These are phyloP conservation scores for Aspergillus funiculosus DNA, from an alignment of 495 filamentous ascomycete genomes.

Conservation along the genomic window DNA sequence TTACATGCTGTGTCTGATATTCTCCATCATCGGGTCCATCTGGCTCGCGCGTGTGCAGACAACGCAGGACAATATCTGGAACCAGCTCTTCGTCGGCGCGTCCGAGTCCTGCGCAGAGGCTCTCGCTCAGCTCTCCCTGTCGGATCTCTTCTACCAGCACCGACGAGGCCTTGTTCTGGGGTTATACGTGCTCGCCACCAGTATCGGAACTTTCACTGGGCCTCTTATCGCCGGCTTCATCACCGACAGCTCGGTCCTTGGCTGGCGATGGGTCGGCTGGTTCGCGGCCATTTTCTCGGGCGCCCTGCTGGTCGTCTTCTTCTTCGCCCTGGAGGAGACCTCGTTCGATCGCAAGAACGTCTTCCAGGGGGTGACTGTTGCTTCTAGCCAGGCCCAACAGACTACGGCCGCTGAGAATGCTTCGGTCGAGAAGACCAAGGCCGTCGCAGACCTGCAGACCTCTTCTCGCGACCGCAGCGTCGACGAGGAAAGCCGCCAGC, in stretches of 20 bases:
- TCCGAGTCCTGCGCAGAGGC: neutral
- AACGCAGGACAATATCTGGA: neutral
- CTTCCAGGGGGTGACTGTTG: neutral
- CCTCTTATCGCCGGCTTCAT: neutral
- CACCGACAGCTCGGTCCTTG: neutral
- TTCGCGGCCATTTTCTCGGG: slow-evolving; percentile 26
- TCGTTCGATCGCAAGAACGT: slow-evolving; percentile 20
- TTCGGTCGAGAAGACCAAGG: neutral
- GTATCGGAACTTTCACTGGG: neutral
- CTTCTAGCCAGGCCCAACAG: too few relatives aligned
- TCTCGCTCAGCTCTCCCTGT: neutral
- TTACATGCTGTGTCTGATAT: neutral
- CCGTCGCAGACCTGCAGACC: neutral
- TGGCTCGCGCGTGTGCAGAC: neutral
- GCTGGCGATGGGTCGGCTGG: slow-evolving; percentile 25
- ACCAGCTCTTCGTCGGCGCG: neutral
- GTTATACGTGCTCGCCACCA: neutral
- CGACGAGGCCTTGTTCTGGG: neutral
- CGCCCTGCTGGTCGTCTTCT: slow-evolving; percentile 19
- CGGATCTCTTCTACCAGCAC: neutral
- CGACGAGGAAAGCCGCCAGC: slow-evolving; percentile 13
- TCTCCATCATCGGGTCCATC: neutral
- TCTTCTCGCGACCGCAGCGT: too few relatives aligned
- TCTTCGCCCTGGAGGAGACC: slow-evolving; percentile 26
- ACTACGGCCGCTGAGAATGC: too few relatives aligned